Conservation (phyloP, 2,329 filamentous ascomycete genomes). For the Seiridium unicorne region DNA sequence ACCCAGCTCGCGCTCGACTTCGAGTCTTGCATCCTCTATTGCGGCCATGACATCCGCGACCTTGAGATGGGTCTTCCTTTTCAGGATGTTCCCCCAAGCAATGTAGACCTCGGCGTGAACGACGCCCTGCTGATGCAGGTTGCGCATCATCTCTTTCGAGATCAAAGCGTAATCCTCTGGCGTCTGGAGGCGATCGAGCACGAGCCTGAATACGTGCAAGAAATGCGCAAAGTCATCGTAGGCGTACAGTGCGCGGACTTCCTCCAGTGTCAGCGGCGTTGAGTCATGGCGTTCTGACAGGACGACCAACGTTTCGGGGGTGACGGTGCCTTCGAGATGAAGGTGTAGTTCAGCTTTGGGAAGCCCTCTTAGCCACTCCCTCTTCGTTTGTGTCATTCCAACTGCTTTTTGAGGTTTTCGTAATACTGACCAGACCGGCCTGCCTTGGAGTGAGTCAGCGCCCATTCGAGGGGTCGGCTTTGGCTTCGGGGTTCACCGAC, state of each 20-base stretch:
- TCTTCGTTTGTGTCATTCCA: not conserved
- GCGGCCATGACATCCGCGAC: slow-evolving; percentile 13
- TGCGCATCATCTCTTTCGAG: slow-evolving; percentile 11
- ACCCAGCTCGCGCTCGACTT: not conserved
- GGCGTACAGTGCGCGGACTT: slow-evolving; percentile 14
- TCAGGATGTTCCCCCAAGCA: slow-evolving; percentile 14
- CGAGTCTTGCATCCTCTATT: slow-evolving; percentile 8
- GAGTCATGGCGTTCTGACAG: slow-evolving; percentile 14
- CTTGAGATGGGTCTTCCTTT: slow-evolving; percentile 11
- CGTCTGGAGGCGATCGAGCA: slow-evolving; percentile 12
- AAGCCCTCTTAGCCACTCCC: slow-evolving; percentile 10
- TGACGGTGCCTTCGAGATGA: slow-evolving; percentile 15
- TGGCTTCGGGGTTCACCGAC: too few relatives aligned
- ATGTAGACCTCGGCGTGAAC: slow-evolving; percentile 15
- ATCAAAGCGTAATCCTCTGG: slow-evolving; percentile 13
- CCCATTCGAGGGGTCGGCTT: too few relatives aligned
- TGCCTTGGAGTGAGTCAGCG: too few relatives aligned
- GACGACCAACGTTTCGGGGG: slow-evolving; percentile 13
- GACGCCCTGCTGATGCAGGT: slow-evolving; percentile 11
- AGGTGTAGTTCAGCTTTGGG: slow-evolving; percentile 15
- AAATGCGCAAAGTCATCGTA: slow-evolving; percentile 14
- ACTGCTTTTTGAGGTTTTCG: not conserved
- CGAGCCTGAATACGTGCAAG: slow-evolving; percentile 11
- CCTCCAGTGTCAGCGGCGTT: slow-evolving; percentile 10
- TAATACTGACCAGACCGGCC: not conserved